Base-by-base conservation (phyloP, 306 rosid genomes). In the Prunus mira region DNA sequence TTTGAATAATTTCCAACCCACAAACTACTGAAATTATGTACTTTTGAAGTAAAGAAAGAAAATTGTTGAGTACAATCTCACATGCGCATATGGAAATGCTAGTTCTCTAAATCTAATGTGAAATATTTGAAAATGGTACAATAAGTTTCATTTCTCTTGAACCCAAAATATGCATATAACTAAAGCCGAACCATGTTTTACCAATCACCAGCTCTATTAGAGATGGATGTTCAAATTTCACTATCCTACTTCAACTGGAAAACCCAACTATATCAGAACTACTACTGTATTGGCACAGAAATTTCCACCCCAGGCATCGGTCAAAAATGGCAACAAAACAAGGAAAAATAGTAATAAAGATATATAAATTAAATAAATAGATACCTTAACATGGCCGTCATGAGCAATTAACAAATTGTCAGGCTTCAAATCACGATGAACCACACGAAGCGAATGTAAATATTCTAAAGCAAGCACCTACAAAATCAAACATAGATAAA, bases 381-480 rank as follows among this genome's bases (percentile, higher is more conserved):
- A 83, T 89, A 89, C 99, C 98, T 96, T 96, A 84, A 96, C 84
- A 82, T 96, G 99, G 78, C 99, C 99, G 74, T 96, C 98, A 66
- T 96, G 99, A 3, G 99, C 99, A 78, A 96, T 91, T 84, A 96
- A 87, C 73, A 96, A 77, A 89, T 96, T 96, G 88, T 96, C 99
- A 0, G 99, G 99, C 89, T 96, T 96, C 81, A 96, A 84, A 82
- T 96, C 99, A 69, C 99, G 98, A 83, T 96, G 99, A 84, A 96
- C 98, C 83, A 92, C 96, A 49, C 69, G 80, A 65, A 91, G 84
- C 10, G 99, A 96, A 86, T 96, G 99, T 79, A 96, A 86, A 89
- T 96, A 92, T 80, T 96, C 99, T 81, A 96, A 87, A 8, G 99
- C 99, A 76, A 96, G 98, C 52, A 96, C 98, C 99, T 96, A 85